Base-by-base conservation (phyloP, 139 green algal species). In the Pleodorina starrii region DNA sequence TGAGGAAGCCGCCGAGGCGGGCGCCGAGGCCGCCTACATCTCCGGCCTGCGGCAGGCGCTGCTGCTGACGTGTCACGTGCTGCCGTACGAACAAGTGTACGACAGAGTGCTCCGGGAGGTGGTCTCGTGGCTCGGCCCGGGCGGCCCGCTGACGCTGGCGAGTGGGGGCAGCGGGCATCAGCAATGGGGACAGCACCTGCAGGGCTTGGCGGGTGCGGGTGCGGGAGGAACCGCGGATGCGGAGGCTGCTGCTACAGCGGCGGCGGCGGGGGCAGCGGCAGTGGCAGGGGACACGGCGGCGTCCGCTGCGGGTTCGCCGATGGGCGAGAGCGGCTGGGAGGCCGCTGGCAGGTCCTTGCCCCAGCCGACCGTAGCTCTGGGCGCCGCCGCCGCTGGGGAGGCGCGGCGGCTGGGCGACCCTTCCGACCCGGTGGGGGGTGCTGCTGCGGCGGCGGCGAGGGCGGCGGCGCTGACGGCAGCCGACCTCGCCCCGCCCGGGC, bases 51-150 rank as follows among this genome's bases (percentile, higher is more conserved):
- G 43, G 0, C 81, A 78, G 42, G 81, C 81, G 43, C 81, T 87
- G 63, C 81, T 87, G 81, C 81, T 87, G 81, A 40, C 44, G 42
- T 87, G 81, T 54, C 81, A 78, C 32, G 16, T 87, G 42, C 44
- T 87, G 59, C 81, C 81, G 43, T 35, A 35, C 59, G 23, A 35
- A 2, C 14, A 54, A 5, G 38, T 87, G 80, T 87, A 87, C 59
- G 59, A 87, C 40, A 46, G 80, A 21, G 42, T 74, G 43, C 80
- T 77, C 29, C 27, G 60, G 9, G 42, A 43, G n/a, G 16, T 80
- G 72, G 72, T 14, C 14, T 54, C 43, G 42, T 80, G 72, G 72
- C 2, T 80, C 40, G 42, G 17, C 9, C 72, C 72, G 40, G 72
- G 42, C 42, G 72, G 72, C 42, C 72, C 72, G 42, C 21, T 57